Base-by-base conservation (phyloP, 768 basidiomycete species). In the Suillus placidus region DNA sequence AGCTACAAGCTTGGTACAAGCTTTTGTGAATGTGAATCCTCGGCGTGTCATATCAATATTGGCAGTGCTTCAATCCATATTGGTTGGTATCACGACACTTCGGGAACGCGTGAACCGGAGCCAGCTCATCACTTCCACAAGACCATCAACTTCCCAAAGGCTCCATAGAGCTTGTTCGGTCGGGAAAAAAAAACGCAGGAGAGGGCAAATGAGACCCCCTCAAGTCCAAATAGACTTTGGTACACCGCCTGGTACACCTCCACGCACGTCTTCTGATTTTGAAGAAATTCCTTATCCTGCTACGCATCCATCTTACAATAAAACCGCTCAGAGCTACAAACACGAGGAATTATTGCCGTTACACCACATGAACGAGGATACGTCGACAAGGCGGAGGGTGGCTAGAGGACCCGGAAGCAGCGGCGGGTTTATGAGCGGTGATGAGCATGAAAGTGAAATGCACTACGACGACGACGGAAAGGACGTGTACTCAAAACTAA, bases 211-310 rank as follows among this genome's bases (percentile, higher is more conserved):
- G 87, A 82, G 80, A 80, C 86, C 87, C 64, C 70, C 85, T 72
- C 87, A 90, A 75, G 82, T 92, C 70, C 83, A 88, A 72, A 83
- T 93, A 68, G 87, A 91, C 74, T 85, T 93, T 77, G 88, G 87
- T 74, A 79, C 85, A 67, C 82, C 83, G 66, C 80, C 82, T 69
- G 83, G 84, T 71, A 77, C 78, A 62, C 77, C 82, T 52, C 76
- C 81, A 52, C 81, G 81, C 72, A 80, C 84, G 60, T 87, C 87
- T 63, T 85, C 85, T 70, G 91, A 92, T 70, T 92, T 90, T 76
- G 90, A 92, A 77, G 84, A 92, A 73, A 79, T 91, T 66, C 75
- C 83, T 16, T 85, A 92, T 67, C 90, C 90, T 45, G 71, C 79
- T 32, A 60, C 69, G 16, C 73, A 68, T 61, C 66, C 67, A 65